A percentile compares a stretch with the other conserved stretches of the same genome.
These are phyloP conservation scores for Castanospermum australe DNA, from an alignment of 306 rosid genomes.

Conservation along the genomic window DNA sequence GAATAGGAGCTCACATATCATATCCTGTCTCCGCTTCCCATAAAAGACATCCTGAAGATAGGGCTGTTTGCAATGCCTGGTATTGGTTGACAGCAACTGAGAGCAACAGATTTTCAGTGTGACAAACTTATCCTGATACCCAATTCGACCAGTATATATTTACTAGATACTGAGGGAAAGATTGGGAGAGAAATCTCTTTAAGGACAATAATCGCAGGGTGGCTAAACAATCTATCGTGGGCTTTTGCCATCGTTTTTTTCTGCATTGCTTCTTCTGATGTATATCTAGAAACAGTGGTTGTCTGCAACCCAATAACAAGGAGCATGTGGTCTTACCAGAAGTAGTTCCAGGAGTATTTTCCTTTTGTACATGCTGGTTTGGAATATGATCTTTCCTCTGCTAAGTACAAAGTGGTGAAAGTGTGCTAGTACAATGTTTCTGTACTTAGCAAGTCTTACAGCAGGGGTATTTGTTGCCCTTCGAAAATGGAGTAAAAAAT, in stretches of 20 bases:
- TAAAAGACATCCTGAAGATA: neutral
- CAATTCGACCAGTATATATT: neutral
- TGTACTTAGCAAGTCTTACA: neutral
- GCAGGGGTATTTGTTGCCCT: no score
- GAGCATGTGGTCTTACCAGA: neutral
- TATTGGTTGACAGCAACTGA: neutral
- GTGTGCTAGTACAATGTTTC: neutral
- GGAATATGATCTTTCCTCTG: neutral
- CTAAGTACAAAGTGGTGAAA: neutral
- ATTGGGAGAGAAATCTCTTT: neutral
- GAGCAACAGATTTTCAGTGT: neutral
- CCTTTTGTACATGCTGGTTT: neutral
- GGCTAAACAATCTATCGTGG: neutral
- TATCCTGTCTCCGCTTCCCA: neutral
- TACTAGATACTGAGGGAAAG: neutral
- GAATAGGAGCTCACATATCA: neutral
- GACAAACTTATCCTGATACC: neutral
- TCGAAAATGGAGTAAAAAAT: no score
- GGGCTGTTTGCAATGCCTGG: neutral
- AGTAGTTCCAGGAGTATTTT: neutral
- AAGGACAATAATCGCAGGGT: neutral
- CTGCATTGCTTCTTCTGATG: neutral
- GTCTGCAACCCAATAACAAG: neutral
- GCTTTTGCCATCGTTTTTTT: neutral
- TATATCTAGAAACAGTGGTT: neutral